phyloP scores from a whole-genome alignment of 768 basidiomycete species.

The Serpula lacrymans region DNA sequence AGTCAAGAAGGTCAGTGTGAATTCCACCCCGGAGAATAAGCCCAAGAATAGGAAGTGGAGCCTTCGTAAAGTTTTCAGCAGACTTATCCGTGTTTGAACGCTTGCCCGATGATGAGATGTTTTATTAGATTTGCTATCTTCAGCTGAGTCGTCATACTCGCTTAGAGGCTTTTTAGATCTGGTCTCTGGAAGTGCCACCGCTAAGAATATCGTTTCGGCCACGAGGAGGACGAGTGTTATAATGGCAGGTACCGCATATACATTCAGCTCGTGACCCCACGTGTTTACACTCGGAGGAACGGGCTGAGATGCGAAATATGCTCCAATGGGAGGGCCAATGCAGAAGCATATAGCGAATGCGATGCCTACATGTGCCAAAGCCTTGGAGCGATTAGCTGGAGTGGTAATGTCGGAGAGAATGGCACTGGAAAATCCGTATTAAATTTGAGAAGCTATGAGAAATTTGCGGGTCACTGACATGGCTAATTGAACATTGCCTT shows the following conservation, averaged over 20 bases:
- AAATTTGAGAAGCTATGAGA: neutral
- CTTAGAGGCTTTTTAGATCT: slow-evolving; percentile 41
- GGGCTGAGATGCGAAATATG: slow-evolving; percentile 90
- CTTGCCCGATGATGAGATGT: slow-evolving; percentile 10
- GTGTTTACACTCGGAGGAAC: slow-evolving; percentile 55
- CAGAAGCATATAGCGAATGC: slow-evolving; percentile 96
- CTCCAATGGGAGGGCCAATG: slow-evolving; percentile 91
- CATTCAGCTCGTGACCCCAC: slow-evolving; percentile 68
- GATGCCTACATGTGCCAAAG: slow-evolving; percentile 90
- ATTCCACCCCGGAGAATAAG: slow-evolving; percentile 93
- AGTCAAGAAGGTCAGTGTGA: slow-evolving; percentile 93
- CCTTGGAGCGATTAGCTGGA: slow-evolving; percentile 73
- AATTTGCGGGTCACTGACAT: slow-evolving; percentile 70
- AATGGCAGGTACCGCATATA: slow-evolving; percentile 88
- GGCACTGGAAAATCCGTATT: slow-evolving; percentile 49
- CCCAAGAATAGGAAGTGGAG: slow-evolving; percentile 85
- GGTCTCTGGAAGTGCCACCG: slow-evolving; percentile 81
- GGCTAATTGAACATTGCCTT: slow-evolving; percentile 96
- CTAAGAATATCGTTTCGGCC: slow-evolving; percentile 78
- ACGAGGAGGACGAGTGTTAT: slow-evolving; percentile 76
- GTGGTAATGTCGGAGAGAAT: slow-evolving; percentile 91
- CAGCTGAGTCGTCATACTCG: too few relatives aligned
- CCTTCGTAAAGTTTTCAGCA: slow-evolving; percentile 57
- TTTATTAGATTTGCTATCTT: slow-evolving; percentile 20
- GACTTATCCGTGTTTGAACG: slow-evolving; percentile 48